Evolutionary conservation across 2,329 filamentous ascomycete species (phyloP).

Genomic region (Pseudopyrenochaeta lycopersici): DNA sequence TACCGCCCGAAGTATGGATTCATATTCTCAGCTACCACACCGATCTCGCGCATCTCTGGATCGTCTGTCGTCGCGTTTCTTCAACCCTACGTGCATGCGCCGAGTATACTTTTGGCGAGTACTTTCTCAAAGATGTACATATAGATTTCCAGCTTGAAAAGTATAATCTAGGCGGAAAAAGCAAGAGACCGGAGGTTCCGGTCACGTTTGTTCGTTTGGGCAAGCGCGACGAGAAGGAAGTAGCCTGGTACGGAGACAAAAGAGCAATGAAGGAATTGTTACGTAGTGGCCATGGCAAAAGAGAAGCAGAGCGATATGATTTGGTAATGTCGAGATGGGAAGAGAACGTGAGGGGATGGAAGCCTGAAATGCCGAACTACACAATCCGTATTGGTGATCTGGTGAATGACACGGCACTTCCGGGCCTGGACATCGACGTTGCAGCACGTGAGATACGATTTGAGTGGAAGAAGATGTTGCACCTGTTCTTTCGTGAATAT

Average conservation of each 20-base stretch:
- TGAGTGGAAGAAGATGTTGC: constrained; percentile 39
- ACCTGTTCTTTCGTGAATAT: constrained; percentile 44
- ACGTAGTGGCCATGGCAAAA: constrained; percentile 3
- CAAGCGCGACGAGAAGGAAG: constrained; percentile 17
- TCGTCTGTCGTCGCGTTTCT: constrained; percentile 38
- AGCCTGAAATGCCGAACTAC: constrained; percentile 43
- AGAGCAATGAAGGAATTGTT: constrained; percentile 8
- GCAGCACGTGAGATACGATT: constrained; percentile 31
- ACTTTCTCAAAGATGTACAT: constrained; percentile 26
- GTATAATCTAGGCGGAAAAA: constrained; percentile 44
- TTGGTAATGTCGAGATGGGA: constrained; percentile 38
- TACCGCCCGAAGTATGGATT: constrained; percentile 48
- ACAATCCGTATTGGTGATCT: constrained; percentile 36
- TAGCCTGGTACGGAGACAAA: constrained; percentile 29
- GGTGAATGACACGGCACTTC: constrained; percentile 45
- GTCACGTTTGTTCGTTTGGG: constrained; percentile 26
- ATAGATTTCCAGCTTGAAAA: constrained; percentile 44
- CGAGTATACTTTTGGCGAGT: constrained; percentile 40
- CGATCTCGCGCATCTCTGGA: constrained; percentile 45
- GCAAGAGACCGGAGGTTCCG: constrained; percentile 34
- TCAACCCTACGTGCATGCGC: constrained; percentile 35
- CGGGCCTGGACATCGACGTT: constrained; percentile 28
- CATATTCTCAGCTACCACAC: constrained; percentile 40
- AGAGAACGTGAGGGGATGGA: constrained; percentile 29
- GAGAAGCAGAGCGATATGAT: constrained; percentile 9